Evolutionary conservation across 805 yeast species (phyloP).

Genomic region (Yarrowia hollandica): DNA sequence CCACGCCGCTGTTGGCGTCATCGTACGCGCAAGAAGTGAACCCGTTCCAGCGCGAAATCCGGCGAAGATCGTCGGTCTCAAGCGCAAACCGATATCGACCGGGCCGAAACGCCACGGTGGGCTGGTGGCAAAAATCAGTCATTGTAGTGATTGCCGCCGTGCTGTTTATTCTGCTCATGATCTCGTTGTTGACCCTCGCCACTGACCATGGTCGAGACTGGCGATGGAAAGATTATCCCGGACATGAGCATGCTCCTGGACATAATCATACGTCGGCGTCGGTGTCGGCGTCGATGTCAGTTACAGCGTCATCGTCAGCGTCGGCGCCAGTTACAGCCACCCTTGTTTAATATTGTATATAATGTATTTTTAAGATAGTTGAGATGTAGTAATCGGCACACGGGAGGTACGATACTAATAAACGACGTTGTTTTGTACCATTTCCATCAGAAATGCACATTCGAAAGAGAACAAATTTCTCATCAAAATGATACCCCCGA

Average conservation of each 20-base stretch:
- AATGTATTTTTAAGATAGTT: too few species aligned
- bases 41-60: slow-evolving; percentile 24
- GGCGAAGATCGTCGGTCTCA: slow-evolving; percentile 26
- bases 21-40: slow-evolving; percentile 20
- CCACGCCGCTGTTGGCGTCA: slow-evolving; percentile 14
- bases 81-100: slow-evolving; percentile 10
- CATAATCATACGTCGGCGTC: background rate
- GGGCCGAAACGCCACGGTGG: background rate
- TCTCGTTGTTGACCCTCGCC: slow-evolving; percentile 1
- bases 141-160: slow-evolving; percentile 13
- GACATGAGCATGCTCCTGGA: background rate
- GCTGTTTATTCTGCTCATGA: slow-evolving; percentile 9
- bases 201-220: slow-evolving; percentile 12
- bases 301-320: too few species aligned
- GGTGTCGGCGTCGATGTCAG: too few species aligned
- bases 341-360: too few species aligned
- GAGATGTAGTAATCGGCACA: too few species aligned
- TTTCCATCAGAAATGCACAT: too few species aligned
- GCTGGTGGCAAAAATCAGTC: slow-evolving; percentile 18
- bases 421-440: too few species aligned
- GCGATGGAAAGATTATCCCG: slow-evolving; percentile 18
- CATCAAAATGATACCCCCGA: too few species aligned
- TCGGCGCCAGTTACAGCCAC: too few species aligned
- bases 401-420: too few species aligned
- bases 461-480: too few species aligned